A percentile compares a stretch with the other conserved stretches of the same genome.
phyloP scores from a whole-genome alignment of 2,329 filamentous ascomycete genomes.

The Lasiodiplodia sp. region DNA sequence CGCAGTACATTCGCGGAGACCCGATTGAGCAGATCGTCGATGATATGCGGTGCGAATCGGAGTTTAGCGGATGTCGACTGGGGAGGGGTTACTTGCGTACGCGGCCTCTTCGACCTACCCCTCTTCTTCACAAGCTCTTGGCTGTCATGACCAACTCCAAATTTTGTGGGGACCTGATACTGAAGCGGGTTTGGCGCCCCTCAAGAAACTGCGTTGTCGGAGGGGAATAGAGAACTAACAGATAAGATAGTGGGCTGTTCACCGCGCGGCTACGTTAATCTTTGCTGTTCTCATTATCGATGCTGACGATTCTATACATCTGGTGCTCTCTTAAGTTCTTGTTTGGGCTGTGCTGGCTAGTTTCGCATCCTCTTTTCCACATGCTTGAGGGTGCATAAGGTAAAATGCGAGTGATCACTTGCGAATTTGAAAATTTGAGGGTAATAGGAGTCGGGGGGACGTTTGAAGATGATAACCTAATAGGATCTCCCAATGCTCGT shows the following conservation, averaged over 20 bases:
- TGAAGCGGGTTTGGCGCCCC: background rate
- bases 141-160: background rate
- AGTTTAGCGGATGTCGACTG: background rate
- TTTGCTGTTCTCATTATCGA: background rate
- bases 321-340: background rate
- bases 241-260: background rate
- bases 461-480: no score
- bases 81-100: background rate
- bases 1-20: slow-evolving; percentile 4
- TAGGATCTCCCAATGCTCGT: no score
- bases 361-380: background rate
- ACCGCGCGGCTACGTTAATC: background rate
- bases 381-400: no score
- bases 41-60: slow-evolving; percentile 7
- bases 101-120: background rate
- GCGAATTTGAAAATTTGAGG: no score
- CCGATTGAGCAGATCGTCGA: background rate
- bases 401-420: no score
- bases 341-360: background rate
- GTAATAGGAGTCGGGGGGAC: no score
- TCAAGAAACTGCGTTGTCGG: background rate
- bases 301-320: background rate
- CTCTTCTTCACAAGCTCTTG: background rate
- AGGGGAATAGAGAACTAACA: background rate
- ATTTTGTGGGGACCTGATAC: background rate